Conservation (phyloP, 1,139 yeast genomes). For the Candida tetrigidarum region DNA sequence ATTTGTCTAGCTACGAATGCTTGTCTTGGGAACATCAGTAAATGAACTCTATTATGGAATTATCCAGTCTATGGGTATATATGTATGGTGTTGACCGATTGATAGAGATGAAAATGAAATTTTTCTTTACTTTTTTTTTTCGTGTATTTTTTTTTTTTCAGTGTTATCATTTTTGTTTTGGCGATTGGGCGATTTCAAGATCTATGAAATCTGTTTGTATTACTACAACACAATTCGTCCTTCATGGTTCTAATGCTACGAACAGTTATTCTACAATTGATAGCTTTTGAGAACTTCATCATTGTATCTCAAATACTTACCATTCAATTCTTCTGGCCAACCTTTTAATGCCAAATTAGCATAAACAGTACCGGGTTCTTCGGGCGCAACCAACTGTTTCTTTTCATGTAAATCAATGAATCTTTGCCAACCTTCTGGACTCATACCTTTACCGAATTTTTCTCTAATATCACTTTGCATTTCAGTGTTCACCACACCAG, state of each 20-base stretch:
- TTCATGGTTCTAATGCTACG: too few relatives aligned
- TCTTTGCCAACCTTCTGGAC: conserved; percentile 53
- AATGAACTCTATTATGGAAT: too few relatives aligned
- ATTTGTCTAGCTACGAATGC: conserved; percentile 11
- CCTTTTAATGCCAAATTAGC: conserved; percentile 67
- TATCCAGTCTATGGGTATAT: too few relatives aligned
- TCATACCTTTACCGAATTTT: conserved; percentile 58
- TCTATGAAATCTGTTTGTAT: background rate
- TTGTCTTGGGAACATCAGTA: conserved; percentile 15
- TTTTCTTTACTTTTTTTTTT: background rate
- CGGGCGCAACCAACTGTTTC: conserved; percentile 62
- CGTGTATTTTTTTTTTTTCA: conserved; percentile 7
- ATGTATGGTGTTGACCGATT: too few relatives aligned
- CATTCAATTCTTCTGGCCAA: conserved; percentile 57
- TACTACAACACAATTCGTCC: background rate
- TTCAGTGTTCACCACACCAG: conserved; percentile 89
- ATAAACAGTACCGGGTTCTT: conserved; percentile 70
- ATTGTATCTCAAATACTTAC: conserved; percentile 64
- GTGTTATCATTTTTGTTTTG: background rate
- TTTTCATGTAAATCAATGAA: conserved; percentile 63
- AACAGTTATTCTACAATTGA: conserved; percentile 8
- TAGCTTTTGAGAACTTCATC: conserved; percentile 34
- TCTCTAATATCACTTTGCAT: conserved; percentile 85
- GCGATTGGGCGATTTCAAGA: background rate
- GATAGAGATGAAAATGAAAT: conserved; percentile 3